Percentiles rank a stretch among this genome's conserved stretches.
These are phyloP conservation scores for Magnusiomyces paraingens DNA, from an alignment of 1,139 yeast genomes.

Conservation along the genomic window DNA sequence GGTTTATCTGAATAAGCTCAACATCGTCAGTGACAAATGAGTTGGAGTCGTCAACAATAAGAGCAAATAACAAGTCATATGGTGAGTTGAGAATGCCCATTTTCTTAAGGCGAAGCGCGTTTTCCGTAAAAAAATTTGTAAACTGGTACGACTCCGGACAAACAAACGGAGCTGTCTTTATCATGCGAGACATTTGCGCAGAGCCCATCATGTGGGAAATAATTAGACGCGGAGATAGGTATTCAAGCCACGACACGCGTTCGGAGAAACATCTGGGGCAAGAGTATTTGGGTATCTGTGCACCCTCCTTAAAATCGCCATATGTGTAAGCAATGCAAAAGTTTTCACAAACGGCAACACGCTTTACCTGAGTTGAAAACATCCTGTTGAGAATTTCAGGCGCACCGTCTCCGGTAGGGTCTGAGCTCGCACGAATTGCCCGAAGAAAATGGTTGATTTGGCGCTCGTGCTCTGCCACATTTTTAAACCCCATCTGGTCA, in stretches of 20 bases:
- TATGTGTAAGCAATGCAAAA: background rate
- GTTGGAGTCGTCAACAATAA: background rate
- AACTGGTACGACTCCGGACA: too few species aligned
- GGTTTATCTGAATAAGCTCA: constrained; percentile 3
- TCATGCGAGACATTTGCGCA: constrained; percentile 1
- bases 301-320: background rate
- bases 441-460: background rate
- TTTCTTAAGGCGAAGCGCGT: background rate
- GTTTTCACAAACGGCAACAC: constrained; percentile 1
- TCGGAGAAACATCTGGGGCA: background rate
- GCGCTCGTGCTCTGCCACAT: background rate
- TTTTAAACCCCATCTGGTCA: background rate
- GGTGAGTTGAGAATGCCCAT: background rate
- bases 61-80: background rate
- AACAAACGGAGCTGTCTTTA: constrained; percentile 1
- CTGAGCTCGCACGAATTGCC: background rate
- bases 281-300: background rate
- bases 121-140: background rate
- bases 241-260: background rate
- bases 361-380: background rate
- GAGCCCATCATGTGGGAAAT: constrained; percentile 1
- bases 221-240: constrained; percentile 1
- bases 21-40: constrained; percentile 1
- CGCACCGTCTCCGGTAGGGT: background rate
- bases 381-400: background rate